These are phyloP conservation scores for Monilinia laxa DNA, from an alignment of 2,329 filamentous ascomycete genomes.

Conservation along the genomic window DNA sequence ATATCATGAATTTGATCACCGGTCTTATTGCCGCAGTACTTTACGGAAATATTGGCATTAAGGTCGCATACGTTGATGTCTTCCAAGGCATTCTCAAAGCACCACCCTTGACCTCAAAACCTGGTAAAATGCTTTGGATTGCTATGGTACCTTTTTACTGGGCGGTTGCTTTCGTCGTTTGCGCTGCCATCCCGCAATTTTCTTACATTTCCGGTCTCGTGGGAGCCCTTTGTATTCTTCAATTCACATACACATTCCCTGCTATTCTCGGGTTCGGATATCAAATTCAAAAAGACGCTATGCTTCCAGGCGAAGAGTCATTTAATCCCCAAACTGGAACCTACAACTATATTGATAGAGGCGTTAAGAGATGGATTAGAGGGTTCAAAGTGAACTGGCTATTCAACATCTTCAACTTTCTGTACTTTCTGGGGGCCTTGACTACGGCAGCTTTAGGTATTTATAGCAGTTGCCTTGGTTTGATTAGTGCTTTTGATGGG, in stretches of 20 bases:
- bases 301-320: conserved; percentile 36
- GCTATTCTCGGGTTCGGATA: conserved; percentile 41
- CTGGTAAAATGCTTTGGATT: conserved; percentile 44
- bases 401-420: conserved; percentile 29
- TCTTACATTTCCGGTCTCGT: conserved; percentile 44
- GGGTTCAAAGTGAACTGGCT: conserved; percentile 30
- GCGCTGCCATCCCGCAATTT: conserved; percentile 51
- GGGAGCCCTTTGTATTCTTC: conserved; percentile 46
- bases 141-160: conserved; percentile 56
- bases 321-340: conserved; percentile 35
- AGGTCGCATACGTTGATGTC: conserved; percentile 48
- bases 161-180: conserved; percentile 55
- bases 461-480: conserved; percentile 26
- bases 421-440: conserved; percentile 33
- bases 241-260: conserved; percentile 50
- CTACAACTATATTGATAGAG: conserved; percentile 22
- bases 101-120: conserved; percentile 40
- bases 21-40: conserved; percentile 43
- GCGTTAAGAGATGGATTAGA: conserved; percentile 27
- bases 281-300: conserved; percentile 36
- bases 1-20: conserved; percentile 34
- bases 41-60: conserved; percentile 46
- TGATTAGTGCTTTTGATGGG: conserved; percentile 18
- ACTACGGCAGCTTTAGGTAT: conserved; percentile 32
- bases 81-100: conserved; percentile 46